These are phyloP conservation scores for Caloboletus inedulis DNA, from an alignment of 1,284 basidiomycete genomes.

Conservation along the genomic window DNA sequence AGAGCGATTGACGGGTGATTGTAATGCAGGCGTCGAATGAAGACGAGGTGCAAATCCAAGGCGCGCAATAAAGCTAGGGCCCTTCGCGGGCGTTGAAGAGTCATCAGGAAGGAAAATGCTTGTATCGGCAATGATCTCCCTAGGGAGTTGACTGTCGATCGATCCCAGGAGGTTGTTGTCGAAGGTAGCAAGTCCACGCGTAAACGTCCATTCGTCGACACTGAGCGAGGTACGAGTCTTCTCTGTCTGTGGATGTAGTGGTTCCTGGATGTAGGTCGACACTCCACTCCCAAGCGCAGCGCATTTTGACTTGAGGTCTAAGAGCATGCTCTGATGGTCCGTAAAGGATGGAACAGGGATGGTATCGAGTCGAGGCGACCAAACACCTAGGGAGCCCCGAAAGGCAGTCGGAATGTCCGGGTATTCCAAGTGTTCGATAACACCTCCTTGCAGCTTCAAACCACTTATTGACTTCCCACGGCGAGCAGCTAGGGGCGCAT, in stretches of 20 bases:
- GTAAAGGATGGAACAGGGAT: slow-evolving; percentile 31
- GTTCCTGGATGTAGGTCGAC: slow-evolving; percentile 19
- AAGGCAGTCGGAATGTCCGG: slow-evolving; percentile 64
- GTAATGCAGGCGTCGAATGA: neutral
- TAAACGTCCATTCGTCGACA: slow-evolving; percentile 26
- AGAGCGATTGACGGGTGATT: neutral
- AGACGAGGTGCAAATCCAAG: neutral
- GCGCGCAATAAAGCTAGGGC: neutral
- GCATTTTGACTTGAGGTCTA: slow-evolving; percentile 44
- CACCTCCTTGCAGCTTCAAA: slow-evolving; percentile 36
- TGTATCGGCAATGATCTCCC: slow-evolving; percentile 2
- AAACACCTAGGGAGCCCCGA: slow-evolving; percentile 49
- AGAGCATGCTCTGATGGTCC: slow-evolving; percentile 55
- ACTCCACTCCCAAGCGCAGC: slow-evolving; percentile 27
- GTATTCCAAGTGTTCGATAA: slow-evolving; percentile 39
- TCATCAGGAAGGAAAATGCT: slow-evolving; percentile 12
- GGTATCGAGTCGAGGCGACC: slow-evolving; percentile 42
- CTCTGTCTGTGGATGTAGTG: slow-evolving; percentile 1
- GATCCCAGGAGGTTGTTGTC: slow-evolving; percentile 7
- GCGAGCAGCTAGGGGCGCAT: slow-evolving; percentile 45
- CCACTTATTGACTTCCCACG: slow-evolving; percentile 49
- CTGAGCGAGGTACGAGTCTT: slow-evolving; percentile 3
- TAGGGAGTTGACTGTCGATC: slow-evolving; percentile 1
- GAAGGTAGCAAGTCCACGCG: slow-evolving; percentile 18
- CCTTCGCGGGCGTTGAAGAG: slow-evolving; percentile 15